These are phyloP conservation scores for Puccinia horiana DNA, from an alignment of 1,284 basidiomycete genomes.

Conservation along the genomic window DNA sequence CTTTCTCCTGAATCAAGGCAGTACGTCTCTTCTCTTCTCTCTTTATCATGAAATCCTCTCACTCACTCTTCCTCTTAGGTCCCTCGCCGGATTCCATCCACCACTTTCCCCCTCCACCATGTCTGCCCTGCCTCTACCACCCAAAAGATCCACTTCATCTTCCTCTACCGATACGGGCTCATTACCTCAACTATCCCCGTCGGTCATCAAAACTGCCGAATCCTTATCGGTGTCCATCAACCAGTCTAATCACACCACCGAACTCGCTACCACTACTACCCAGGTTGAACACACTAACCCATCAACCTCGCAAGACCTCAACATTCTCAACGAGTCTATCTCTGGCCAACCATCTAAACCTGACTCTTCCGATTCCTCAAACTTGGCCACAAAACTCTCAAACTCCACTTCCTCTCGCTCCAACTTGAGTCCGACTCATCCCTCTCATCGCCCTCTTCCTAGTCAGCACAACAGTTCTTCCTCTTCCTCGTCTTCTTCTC, in stretches of 20 bases:
- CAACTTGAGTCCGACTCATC: slow-evolving; percentile 8
- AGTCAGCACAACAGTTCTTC: not conserved
- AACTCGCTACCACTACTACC: not conserved
- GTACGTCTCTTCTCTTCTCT: slow-evolving; percentile 37
- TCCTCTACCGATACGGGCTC: not conserved
- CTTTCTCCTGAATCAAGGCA: slow-evolving; percentile 29
- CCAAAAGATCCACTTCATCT: not conserved
- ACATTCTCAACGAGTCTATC: not conserved
- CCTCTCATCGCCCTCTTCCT: not conserved
- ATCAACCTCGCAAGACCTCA: no score
- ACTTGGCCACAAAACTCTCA: not conserved
- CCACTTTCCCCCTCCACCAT: not conserved
- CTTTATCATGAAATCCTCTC: not conserved
- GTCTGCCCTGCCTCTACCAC: not conserved
- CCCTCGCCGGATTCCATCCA: not conserved
- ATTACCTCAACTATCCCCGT: not conserved
- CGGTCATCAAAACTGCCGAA: not conserved
- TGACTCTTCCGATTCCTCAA: not conserved
- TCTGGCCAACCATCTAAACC: no score
- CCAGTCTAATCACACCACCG: not conserved
- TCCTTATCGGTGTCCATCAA: not conserved
- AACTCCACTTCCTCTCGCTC: not conserved
- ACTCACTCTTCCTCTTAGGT: slow-evolving; percentile 26
- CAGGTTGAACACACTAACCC: no score
- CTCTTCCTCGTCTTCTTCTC: slow-evolving; percentile 6